Conservation (phyloP, 2,329 filamentous ascomycete species). For the Rugonectria rugulosa region DNA sequence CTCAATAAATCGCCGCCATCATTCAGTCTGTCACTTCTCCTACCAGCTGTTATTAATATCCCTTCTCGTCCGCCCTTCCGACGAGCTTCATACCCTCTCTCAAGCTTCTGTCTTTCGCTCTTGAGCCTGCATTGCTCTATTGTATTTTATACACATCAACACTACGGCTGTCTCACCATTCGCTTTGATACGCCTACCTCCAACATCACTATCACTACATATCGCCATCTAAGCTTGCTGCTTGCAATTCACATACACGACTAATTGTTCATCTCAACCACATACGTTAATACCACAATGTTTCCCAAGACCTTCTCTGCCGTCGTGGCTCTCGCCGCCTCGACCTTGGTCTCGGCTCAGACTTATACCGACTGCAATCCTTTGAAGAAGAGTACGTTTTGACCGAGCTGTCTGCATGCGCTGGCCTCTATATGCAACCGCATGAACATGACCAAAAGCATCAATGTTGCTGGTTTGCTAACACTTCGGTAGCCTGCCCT, state of each 20-base stretch:
- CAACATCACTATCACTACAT: constrained; percentile 13
- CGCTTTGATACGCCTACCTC: constrained; percentile 24
- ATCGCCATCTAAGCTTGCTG: no score
- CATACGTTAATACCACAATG: constrained; percentile 38
- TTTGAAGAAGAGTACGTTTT: constrained; percentile 54
- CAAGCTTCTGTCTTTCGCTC: constrained; percentile 12
- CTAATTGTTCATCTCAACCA: constrained; percentile 1
- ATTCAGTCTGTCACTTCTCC: constrained; percentile 14
- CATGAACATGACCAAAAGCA: not conserved
- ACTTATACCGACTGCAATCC: constrained; percentile 65
- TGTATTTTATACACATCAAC: constrained; percentile 16
- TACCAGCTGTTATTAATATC: constrained; percentile 29
- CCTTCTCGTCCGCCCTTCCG: constrained; percentile 14
- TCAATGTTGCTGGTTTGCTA: not conserved
- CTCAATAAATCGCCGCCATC: constrained; percentile 32
- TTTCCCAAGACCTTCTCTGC: constrained; percentile 55
- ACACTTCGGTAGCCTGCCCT: constrained; percentile 64
- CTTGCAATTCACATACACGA: constrained; percentile 3
- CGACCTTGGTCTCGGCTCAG: constrained; percentile 60
- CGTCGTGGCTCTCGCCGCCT: constrained; percentile 58
- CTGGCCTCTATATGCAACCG: not conserved
- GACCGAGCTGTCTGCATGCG: not conserved
- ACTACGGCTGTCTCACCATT: constrained; percentile 26
- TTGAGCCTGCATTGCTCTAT: constrained; percentile 1
- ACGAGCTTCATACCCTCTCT: not conserved